Conservation (phyloP, 164 flowering plant species). For the Paratinospora sagittata region DNA sequence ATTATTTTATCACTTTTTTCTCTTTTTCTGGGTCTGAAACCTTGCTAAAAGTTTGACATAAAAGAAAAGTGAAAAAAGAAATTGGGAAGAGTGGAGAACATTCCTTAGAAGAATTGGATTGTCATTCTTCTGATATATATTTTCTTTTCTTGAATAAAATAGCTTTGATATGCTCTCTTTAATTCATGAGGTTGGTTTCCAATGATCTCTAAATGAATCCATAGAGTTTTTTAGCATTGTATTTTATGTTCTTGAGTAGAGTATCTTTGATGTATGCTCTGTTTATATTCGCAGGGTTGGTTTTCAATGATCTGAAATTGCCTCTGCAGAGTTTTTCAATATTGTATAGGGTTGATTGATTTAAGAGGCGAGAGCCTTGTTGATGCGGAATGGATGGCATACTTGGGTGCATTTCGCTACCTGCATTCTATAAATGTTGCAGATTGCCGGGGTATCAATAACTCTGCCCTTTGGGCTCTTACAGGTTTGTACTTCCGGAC, state of each 20-base stretch:
- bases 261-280: background rate
- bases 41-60: no score
- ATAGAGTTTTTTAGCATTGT: no score
- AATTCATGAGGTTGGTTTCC: no score
- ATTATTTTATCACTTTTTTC: no score
- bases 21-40: no score
- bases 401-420: slow-evolving; percentile 60
- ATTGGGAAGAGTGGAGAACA: no score
- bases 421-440: slow-evolving; percentile 58
- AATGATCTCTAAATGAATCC: no score
- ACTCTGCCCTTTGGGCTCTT: slow-evolving; percentile 70
- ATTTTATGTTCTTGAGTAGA: no score
- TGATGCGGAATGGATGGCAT: slow-evolving; percentile 96
- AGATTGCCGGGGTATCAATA: slow-evolving; percentile 55
- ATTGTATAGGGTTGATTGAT: slow-evolving; percentile 59
- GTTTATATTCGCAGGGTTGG: background rate
- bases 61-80: no score
- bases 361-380: slow-evolving; percentile 57
- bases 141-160: background rate
- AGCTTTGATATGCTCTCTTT: no score
- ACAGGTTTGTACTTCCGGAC: slow-evolving; percentile 40
- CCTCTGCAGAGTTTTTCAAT: slow-evolving; percentile 57
- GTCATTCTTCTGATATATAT: no score
- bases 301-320: background rate
- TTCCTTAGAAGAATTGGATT: no score